phyloP scores from a whole-genome alignment of 495 filamentous ascomycete species.

The Daldinia vernicosa region DNA sequence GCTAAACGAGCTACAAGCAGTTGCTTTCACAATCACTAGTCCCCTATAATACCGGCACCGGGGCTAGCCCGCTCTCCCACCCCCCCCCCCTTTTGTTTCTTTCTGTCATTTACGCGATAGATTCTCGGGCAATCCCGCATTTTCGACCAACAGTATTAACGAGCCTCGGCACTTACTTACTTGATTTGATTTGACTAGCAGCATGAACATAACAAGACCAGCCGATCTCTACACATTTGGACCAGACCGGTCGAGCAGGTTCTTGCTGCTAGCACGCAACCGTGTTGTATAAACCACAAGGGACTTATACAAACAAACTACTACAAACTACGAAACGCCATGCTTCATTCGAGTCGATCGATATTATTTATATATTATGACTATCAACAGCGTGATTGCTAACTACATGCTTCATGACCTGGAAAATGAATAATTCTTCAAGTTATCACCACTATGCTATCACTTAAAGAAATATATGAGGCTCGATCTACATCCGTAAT shows the following conservation, averaged over 20 bases:
- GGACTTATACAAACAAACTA: not conserved
- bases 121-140: slow-evolving; percentile 12
- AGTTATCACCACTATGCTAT: not conserved
- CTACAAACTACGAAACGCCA: not conserved
- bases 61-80: slow-evolving; percentile 4
- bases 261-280: not conserved
- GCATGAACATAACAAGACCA: not conserved
- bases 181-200: slow-evolving; percentile 3
- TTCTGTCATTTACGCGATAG: slow-evolving; percentile 11
- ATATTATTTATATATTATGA: not conserved
- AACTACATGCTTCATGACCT: not conserved
- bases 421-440: not conserved
- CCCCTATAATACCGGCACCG: slow-evolving; percentile 5
- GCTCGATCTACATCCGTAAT: slow-evolving; percentile 33
- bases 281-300: not conserved
- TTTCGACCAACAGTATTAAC: slow-evolving; percentile 14
- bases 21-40: slow-evolving; percentile 14
- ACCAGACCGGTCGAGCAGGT: slow-evolving; percentile 4
- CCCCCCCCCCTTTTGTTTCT: slow-evolving; percentile 17
- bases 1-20: not conserved
- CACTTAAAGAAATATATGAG: slow-evolving; percentile 19
- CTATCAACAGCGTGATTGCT: not conserved
- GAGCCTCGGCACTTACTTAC: not conserved
- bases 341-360: not conserved
- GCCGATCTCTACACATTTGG: slow-evolving; percentile 5